A percentile compares a stretch with the other conserved stretches of the same genome.
Conservation (phyloP, 139 green algal species). For the Volvox africanus region DNA sequence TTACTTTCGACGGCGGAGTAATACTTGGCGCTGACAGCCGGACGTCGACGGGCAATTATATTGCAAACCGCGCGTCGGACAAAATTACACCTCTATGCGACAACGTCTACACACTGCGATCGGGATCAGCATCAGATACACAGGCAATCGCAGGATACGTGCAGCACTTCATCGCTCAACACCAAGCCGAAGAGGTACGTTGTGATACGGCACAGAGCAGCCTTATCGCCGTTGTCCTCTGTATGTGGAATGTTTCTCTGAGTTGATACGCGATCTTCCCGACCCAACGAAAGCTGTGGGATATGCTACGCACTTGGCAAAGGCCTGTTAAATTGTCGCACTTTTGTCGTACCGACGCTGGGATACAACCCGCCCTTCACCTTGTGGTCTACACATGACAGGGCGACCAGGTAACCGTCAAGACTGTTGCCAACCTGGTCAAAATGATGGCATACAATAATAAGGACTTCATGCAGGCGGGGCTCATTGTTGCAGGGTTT, state of each 20-base stretch:
- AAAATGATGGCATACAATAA: constrained; percentile 89
- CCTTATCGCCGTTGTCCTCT: no score
- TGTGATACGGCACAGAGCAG: no score
- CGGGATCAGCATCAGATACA: constrained; percentile 71
- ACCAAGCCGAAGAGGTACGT: constrained; percentile 76
- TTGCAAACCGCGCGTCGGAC: constrained; percentile 92
- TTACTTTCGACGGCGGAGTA: constrained; percentile 88
- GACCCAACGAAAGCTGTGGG: no score
- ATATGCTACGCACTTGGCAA: no score
- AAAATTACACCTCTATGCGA: constrained; percentile 85
- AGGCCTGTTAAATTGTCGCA: no score
- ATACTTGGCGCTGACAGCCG: constrained; percentile 87
- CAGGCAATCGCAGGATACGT: constrained; percentile 74
- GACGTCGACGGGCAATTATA: constrained; percentile 89
- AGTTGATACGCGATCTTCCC: no score
- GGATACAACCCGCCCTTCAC: no score
- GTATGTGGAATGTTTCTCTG: no score
- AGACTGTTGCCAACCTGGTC: constrained; percentile 85
- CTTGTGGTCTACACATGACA: neutral
- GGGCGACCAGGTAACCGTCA: constrained; percentile 72
- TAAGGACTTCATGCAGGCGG: constrained; percentile 80
- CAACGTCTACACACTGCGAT: constrained; percentile 70
- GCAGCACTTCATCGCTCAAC: constrained; percentile 75
- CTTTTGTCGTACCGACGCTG: no score
- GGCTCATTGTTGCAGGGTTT: constrained; percentile 69